Conservation (phyloP, 1,139 yeast genomes). For the Candida smagusa region DNA sequence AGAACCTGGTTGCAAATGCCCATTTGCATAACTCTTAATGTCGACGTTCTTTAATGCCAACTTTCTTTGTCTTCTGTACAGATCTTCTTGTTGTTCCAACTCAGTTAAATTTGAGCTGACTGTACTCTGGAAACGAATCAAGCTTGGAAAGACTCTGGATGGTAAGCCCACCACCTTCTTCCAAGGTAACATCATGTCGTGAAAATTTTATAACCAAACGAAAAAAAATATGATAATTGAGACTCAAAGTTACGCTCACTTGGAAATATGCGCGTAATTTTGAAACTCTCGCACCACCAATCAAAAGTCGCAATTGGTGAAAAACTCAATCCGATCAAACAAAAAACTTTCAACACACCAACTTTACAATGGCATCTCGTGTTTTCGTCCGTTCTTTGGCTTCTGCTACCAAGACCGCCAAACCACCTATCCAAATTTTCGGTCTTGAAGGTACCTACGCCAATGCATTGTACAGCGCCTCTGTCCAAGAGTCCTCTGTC, state of each 20-base stretch:
- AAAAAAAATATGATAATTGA: conserved; percentile 1
- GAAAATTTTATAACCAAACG: conserved; percentile 6
- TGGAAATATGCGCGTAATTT: conserved; percentile 1
- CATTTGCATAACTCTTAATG: conserved; percentile 73
- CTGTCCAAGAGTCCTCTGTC: conserved; percentile 77
- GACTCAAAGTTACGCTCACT: conserved; percentile 4
- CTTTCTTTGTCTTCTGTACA: conserved; percentile 69
- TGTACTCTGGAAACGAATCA: conserved; percentile 15
- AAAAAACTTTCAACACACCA: conserved; percentile 5
- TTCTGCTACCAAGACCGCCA: conserved; percentile 56
- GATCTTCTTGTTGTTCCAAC: conserved; percentile 74
- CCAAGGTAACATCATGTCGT: conserved; percentile 13
- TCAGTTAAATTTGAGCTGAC: conserved; percentile 50
- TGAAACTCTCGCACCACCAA: conserved; percentile 1
- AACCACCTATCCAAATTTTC: conserved; percentile 90
- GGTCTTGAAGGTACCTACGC: conserved; percentile 98
- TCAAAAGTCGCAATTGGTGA: conserved; percentile 1
- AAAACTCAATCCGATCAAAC: conserved; percentile 7
- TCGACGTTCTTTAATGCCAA: conserved; percentile 67
- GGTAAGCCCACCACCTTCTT: conserved; percentile 7
- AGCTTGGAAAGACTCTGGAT: conserved; percentile 1
- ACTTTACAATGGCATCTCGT: conserved; percentile 55
- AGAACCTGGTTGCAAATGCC: conserved; percentile 74
- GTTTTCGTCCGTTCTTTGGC: conserved; percentile 71
- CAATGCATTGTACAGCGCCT: conserved; percentile 88